Base-by-base conservation (phyloP, 371 early-diverging fungal genomes). In the Mortierella sp. region DNA sequence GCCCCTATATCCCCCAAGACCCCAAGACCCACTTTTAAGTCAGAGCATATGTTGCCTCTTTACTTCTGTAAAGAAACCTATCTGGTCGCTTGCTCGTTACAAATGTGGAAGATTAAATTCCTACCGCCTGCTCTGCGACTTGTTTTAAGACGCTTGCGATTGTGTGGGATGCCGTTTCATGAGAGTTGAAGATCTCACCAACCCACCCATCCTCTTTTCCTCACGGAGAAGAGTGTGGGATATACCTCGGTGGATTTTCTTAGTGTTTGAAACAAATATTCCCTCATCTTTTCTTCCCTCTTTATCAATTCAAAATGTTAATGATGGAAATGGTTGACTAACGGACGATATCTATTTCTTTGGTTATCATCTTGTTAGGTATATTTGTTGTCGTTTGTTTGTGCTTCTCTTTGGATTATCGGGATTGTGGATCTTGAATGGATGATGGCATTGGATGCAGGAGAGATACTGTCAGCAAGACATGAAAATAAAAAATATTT, bases 111-210 rank as follows among this genome's bases (percentile, higher is more conserved):
- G 75, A 85, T 79, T 55, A 85, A 79, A 47, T 81, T 81, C 86
- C 80, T 73, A 70, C 86, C 86, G 82, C 86, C 86, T 82, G 86
- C 86, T 79, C 77, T 82, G 82, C 70, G 80, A 42, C 82, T 85
- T 85, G 86, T 85, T 85, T 82, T 85, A 85, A 85, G 86, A 31
- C 77, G 82, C 86, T 85, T 85, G 86, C 86, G 86, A 85, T 50
- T 82, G 86, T 85, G 86, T 72, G 44, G 80, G 86, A 81, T 79
- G 55, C 19, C 82, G 82, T 82, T 81, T 82, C 82, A 82, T 85
- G 86, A 85, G 86, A 85, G 86, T 85, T 85, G 86, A 85, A 85
- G 82, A 70, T 85, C 86, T 75, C 82, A 68, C 77, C 86, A 76
- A 73, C 77, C 79, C 85, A 58, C 13, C 26, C 19, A 42, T 60